Conservation (phyloP, 2,329 filamentous ascomycete species). For the Geosmithia morbida region DNA sequence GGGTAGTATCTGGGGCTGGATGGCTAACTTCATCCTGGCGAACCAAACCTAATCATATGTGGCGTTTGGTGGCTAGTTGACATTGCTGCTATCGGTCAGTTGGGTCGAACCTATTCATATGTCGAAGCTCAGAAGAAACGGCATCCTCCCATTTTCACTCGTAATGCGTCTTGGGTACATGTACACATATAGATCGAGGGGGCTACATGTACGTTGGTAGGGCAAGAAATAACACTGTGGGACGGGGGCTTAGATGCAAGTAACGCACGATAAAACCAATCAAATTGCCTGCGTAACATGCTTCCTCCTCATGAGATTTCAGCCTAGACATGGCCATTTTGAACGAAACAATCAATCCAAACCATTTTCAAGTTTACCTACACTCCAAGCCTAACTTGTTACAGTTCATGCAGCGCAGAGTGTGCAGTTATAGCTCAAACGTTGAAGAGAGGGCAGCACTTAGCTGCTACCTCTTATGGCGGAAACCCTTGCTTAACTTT, state of each 20-base stretch:
- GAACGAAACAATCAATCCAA: not conserved
- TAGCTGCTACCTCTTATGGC: not conserved
- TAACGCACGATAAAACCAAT: not conserved
- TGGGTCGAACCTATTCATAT: constrained; percentile 36
- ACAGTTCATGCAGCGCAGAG: not conserved
- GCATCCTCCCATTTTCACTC: constrained; percentile 39
- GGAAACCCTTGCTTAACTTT: not conserved
- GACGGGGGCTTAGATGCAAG: not conserved
- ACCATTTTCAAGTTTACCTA: not conserved
- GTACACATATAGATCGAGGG: constrained; percentile 46
- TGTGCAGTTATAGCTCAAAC: not conserved
- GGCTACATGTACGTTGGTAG: constrained; percentile 31
- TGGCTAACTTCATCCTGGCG: not conserved
- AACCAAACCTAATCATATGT: not conserved
- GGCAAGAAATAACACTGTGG: not conserved
- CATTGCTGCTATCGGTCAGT: no score
- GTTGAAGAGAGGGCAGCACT: not conserved
- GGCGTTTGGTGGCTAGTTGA: not conserved
- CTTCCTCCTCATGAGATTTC: not conserved
- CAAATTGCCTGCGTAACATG: not conserved
- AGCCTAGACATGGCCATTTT: not conserved
- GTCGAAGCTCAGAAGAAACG: constrained; percentile 69
- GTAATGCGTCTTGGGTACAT: constrained; percentile 73
- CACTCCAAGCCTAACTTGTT: not conserved
- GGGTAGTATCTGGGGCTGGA: not conserved